Base-by-base conservation (phyloP, 495 filamentous ascomycete species). In the Penicillium bialowiezense region DNA sequence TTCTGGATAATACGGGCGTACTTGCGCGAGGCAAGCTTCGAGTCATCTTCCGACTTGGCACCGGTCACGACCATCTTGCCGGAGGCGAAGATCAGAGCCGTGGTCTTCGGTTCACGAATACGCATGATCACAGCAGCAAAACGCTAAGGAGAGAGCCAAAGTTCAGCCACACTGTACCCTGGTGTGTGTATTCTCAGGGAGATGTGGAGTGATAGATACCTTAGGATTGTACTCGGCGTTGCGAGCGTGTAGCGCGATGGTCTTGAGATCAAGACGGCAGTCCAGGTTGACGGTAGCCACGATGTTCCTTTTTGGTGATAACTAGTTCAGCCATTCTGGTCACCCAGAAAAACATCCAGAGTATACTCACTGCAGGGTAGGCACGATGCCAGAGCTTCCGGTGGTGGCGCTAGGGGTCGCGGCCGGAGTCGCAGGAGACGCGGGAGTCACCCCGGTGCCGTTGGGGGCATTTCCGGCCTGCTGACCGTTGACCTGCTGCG, bases 11-110 rank as follows among this genome's bases (percentile, higher is more conserved):
- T 98, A 55, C 93, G 90, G 18, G 93, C 93, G 71, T 97, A 98
- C 75, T 98, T 98, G 71, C 95, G 85, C 33, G 89, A 95, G 2
- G 93, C 93, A 62, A 98, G 82, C 71, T 96, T 95, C 38, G 90
- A 96, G 63, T 97, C 95, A 64, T 97, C 93, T 63, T 98, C 93
- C 1, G 91, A 96, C 75, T 98, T 98, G 45, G 95, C 93, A 72
- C 93, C 93, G 28, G 93, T 98, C 26, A 98, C 93, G 35, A 98
- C 93, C 93, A 98, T 98, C 84, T 98, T 98, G 73, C 93, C 93
- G 0, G 88, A 92, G 14, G 93, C 93, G 65, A 98, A 98, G 79
- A 98, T 97, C 33, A 98, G 74, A 1, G 93, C 93, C 8, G 93
- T 98, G 2, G 93, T 98, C 79, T 98, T 98, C 19, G 93, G 93